Evolutionary conservation across 352 stramenopile genomes (phyloP).

Genomic region (Elongisporangium undulatum): DNA sequence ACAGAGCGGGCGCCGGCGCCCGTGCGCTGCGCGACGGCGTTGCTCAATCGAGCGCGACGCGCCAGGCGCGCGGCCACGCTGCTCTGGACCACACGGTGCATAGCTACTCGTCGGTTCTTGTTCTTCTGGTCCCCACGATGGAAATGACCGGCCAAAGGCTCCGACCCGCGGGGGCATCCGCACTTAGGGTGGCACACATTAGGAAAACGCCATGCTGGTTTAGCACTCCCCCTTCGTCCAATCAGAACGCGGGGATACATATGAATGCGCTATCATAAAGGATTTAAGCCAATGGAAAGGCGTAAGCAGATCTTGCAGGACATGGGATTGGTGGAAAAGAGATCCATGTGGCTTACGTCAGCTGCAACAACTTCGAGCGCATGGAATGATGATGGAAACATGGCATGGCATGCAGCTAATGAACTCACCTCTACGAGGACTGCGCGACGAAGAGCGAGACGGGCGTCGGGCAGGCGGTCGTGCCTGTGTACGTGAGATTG

Average conservation of each 20-base stretch:
- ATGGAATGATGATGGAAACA: conserved; percentile 5
- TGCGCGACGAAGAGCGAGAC: conserved; percentile 20
- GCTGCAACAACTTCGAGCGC: not conserved
- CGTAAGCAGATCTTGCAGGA: not conserved
- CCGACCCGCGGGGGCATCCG: not conserved
- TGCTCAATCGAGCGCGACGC: not conserved
- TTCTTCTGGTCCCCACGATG: not conserved
- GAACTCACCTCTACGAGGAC: not conserved
- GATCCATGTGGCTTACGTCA: not conserved
- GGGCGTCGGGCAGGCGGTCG: conserved; percentile 26
- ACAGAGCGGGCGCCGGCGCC: not conserved
- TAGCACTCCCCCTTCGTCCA: conserved; percentile 4
- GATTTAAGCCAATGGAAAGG: conserved; percentile 1
- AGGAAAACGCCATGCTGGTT: no score
- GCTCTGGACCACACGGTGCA: not conserved
- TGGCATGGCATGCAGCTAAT: no score
- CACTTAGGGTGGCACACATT: not conserved
- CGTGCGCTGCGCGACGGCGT: not conserved
- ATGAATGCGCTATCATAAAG: not conserved
- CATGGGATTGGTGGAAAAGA: not conserved
- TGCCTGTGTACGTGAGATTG: conserved; percentile 23
- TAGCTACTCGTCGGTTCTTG: not conserved
- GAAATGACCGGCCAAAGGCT: not conserved
- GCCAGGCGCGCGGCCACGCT: not conserved
- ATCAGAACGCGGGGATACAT: not conserved